Evolutionary conservation across 2,329 filamentous ascomycete species (phyloP).

Genomic region (Fusarium solani-melongenae): DNA sequence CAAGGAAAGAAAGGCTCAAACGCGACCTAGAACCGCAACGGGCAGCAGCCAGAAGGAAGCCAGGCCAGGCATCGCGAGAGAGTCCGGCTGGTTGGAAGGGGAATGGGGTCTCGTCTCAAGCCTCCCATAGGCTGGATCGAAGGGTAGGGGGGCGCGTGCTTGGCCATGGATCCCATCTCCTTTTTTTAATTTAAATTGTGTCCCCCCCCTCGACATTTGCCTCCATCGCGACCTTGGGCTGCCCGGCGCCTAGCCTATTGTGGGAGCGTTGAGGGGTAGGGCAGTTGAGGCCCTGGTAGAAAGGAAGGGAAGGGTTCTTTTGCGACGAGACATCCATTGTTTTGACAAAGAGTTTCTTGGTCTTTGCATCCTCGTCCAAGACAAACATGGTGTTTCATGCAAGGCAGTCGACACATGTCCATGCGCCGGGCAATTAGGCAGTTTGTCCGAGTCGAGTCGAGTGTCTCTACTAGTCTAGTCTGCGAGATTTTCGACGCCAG

Average conservation of each 20-base stretch:
- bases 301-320: not conserved
- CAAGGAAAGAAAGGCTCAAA: slow-evolving; percentile 26
- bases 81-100: slow-evolving; percentile 1
- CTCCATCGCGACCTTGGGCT: slow-evolving; percentile 29
- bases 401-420: not conserved
- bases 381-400: slow-evolving; percentile 1
- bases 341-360: slow-evolving; percentile 9
- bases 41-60: slow-evolving; percentile 6
- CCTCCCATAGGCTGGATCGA: slow-evolving; percentile 29
- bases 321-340: slow-evolving; percentile 8
- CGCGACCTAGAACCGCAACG: slow-evolving; percentile 2
- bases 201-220: slow-evolving; percentile 17
- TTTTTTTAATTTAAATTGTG: slow-evolving; percentile 39
- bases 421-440: not conserved
- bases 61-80: not conserved
- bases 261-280: slow-evolving; percentile 16
- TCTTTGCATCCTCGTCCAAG: not conserved
- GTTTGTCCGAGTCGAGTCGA: not conserved
- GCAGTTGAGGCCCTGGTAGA: not conserved
- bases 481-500: slow-evolving; percentile 10
- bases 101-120: slow-evolving; percentile 26
- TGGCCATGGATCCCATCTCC: slow-evolving; percentile 9
- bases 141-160: slow-evolving; percentile 5
- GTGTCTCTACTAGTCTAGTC: not conserved
- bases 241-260: slow-evolving; percentile 26